These are phyloP conservation scores for Backusella mclennaniae DNA, from an alignment of 192 early-diverging fungal genomes.

Conservation along the genomic window DNA sequence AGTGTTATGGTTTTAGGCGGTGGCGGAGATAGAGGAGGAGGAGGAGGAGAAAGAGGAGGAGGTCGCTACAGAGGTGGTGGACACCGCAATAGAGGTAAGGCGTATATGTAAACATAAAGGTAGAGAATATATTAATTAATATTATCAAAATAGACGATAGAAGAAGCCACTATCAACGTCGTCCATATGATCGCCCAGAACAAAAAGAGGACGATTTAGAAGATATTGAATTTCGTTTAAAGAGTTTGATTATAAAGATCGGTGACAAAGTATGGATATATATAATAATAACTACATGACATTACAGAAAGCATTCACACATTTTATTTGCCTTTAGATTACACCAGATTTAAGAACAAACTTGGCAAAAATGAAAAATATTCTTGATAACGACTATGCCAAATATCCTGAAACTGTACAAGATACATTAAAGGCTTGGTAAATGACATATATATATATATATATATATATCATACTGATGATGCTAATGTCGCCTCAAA, in stretches of 20 bases:
- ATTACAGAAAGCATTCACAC: no score
- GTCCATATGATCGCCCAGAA: slow-evolving; percentile 22
- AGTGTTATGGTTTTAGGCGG: not conserved
- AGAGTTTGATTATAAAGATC: slow-evolving; percentile 71
- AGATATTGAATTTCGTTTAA: slow-evolving; percentile 66
- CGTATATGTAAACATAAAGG: not conserved
- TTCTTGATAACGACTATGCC: slow-evolving; percentile 68
- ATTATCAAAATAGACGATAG: slow-evolving; percentile 4
- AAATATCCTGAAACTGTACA: slow-evolving; percentile 64
- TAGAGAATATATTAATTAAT: not conserved
- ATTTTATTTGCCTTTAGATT: slow-evolving; percentile 31
- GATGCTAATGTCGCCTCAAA: not conserved
- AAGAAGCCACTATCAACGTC: slow-evolving; percentile 17
- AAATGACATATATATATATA: not conserved
- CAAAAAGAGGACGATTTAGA: slow-evolving; percentile 43
- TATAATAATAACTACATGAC: not conserved
- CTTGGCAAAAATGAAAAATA: slow-evolving; percentile 63
- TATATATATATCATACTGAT: not conserved
- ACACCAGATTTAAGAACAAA: slow-evolving; percentile 62
- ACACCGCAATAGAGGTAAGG: not conserved
- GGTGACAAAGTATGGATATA: slow-evolving; percentile 60
- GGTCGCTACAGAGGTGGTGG: slow-evolving; percentile 11
- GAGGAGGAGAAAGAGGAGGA: not conserved
- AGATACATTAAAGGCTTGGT: slow-evolving; percentile 62
- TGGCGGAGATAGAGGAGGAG: not conserved